Percentiles rank a stretch among this genome's conserved stretches.
These are phyloP conservation scores for Persicaria tinctoria DNA, from an alignment of 148 eudicot genomes.

Conservation along the genomic window DNA sequence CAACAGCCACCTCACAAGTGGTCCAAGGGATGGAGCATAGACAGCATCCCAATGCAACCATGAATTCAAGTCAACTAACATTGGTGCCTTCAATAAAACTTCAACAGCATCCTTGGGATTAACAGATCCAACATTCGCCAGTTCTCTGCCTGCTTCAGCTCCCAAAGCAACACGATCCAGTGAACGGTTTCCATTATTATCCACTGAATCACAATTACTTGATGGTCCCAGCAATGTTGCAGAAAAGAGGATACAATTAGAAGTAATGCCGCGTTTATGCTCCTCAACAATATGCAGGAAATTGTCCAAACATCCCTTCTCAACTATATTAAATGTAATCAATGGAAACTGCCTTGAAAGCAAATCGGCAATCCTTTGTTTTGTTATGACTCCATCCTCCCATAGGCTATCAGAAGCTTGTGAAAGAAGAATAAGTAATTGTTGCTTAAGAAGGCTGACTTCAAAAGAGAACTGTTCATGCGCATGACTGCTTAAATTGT, in stretches of 20 bases:
- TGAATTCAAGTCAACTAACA: conserved; percentile 55
- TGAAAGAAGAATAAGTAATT: conserved; percentile 51
- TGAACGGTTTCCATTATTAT: conserved; percentile 20
- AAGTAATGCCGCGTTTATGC: conserved; percentile 26
- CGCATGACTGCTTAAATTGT: conserved; percentile 29
- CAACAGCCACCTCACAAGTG: conserved; percentile 68
- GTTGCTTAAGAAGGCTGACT: conserved; percentile 56
- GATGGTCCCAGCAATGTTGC: conserved; percentile 43
- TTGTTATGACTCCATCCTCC: conserved; percentile 46
- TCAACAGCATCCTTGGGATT: conserved; percentile 65
- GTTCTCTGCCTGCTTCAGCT: conserved; percentile 17
- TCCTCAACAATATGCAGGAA: conserved; percentile 26
- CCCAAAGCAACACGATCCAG: conserved; percentile 15
- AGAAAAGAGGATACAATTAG: conserved; percentile 57
- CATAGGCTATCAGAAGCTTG: conserved; percentile 61
- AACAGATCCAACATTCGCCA: conserved; percentile 25
- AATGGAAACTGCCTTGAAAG: conserved; percentile 70
- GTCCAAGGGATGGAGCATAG: conserved; percentile 82
- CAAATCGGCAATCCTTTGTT: conserved; percentile 43
- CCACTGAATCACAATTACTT: conserved; percentile 16
- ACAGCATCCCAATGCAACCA: conserved; percentile 84
- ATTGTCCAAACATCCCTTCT: conserved; percentile 25
- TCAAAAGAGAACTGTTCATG: conserved; percentile 35
- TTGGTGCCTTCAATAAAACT: conserved; percentile 63
- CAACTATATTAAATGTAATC: conserved; percentile 40